Evolutionary conservation across 371 early-diverging fungal genomes (phyloP).

Genomic region (Apophysomyces ossiformis): DNA sequence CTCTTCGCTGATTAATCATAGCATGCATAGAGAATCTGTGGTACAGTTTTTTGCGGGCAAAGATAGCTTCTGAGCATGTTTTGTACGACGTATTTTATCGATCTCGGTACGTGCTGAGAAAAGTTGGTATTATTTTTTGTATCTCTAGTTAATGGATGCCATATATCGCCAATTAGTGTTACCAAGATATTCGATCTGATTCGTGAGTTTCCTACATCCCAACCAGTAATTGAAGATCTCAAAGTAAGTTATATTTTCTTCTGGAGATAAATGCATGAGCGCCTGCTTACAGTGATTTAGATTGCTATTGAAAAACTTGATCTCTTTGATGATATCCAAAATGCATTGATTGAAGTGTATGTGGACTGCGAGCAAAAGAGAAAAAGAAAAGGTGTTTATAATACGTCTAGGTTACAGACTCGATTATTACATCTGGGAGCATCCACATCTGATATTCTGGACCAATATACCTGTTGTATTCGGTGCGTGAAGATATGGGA

Average conservation of each 20-base stretch:
- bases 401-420: constrained; percentile 23
- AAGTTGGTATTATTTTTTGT: background rate
- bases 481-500: constrained; percentile 36
- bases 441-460: constrained; percentile 35
- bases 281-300: constrained; percentile 11
- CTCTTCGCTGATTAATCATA: background rate
- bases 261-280: background rate
- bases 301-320: constrained; percentile 23
- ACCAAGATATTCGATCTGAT: constrained; percentile 45
- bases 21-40: constrained; percentile 5
- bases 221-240: constrained; percentile 33
- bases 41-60: constrained; percentile 24
- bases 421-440: constrained; percentile 45
- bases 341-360: constrained; percentile 35
- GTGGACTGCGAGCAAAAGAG: background rate
- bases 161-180: constrained; percentile 6
- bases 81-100: constrained; percentile 20
- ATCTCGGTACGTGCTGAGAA: constrained; percentile 16
- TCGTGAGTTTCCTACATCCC: constrained; percentile 34
- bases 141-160: background rate
- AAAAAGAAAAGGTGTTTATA: too few species aligned
- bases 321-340: constrained; percentile 18
- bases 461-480: constrained; percentile 39
- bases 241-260: constrained; percentile 19
- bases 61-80: constrained; percentile 19